phyloP scores from a whole-genome alignment of 2,329 filamentous ascomycete genomes.

The Fusarium euwallaceae region DNA sequence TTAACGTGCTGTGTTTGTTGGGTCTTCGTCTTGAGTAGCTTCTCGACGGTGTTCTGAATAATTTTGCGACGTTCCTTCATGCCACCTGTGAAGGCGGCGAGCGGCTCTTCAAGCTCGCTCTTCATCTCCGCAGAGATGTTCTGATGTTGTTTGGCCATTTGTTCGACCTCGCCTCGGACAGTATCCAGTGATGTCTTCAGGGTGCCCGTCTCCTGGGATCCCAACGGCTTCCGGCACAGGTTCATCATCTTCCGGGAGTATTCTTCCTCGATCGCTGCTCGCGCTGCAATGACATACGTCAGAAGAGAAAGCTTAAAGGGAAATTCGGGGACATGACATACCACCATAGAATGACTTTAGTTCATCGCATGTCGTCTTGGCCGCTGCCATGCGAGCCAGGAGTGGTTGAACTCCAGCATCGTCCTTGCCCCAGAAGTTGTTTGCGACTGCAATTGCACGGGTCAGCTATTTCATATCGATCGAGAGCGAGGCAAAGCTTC shows the following conservation, averaged over 20 bases:
- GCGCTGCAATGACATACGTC: slow-evolving; percentile 65
- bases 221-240: slow-evolving; percentile 88
- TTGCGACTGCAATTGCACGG: slow-evolving; percentile 76
- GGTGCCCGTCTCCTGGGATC: slow-evolving; percentile 87
- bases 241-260: slow-evolving; percentile 91
- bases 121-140: slow-evolving; percentile 95
- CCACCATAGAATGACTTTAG: slow-evolving; percentile 90
- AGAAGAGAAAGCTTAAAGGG: neutral
- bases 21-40: slow-evolving; percentile 91
- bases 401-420: slow-evolving; percentile 94
- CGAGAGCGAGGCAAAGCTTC: neutral
- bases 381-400: slow-evolving; percentile 92
- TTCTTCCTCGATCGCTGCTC: slow-evolving; percentile 95
- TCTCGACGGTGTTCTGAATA: slow-evolving; percentile 93
- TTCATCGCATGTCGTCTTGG: slow-evolving; percentile 96
- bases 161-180: slow-evolving; percentile 88
- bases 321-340: slow-evolving; percentile 55
- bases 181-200: slow-evolving; percentile 88
- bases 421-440: slow-evolving; percentile 99
- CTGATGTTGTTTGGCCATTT: slow-evolving; percentile 94
- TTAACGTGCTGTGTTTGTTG: slow-evolving; percentile 93
- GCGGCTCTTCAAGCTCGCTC: slow-evolving; percentile 91
- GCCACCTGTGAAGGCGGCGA: slow-evolving; percentile 90
- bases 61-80: slow-evolving; percentile 99
- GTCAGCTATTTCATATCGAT: slow-evolving; percentile 28